Evolutionary conservation across 2,329 filamentous ascomycete species (phyloP), one percentile per base, ranked within the genome.

Genomic region (Sporothrix humicola): DNA sequence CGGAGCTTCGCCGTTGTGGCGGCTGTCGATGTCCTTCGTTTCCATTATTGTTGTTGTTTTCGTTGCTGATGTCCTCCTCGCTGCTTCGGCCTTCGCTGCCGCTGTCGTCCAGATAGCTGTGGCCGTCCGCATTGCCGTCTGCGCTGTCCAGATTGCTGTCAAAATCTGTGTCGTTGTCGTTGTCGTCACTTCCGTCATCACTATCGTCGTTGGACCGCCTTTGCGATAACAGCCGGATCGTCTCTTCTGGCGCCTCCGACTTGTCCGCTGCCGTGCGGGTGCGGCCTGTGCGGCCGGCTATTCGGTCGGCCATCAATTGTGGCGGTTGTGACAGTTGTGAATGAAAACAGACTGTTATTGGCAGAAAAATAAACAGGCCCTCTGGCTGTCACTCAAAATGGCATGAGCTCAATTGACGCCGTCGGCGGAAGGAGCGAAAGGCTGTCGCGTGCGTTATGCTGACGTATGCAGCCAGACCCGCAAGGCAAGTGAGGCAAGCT

Each of bases 81-180:
- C 46, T 26, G 46, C 23, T 31, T 46, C 20, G 9, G 42, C 20
- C 20, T 15, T 37, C 65, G 13, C 26, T 26, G 23, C 65, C 65
- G 26, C 44, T 50, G 46, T 68, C 65, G 13, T 68, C 48, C 13
- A 68, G 65, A 17, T 68, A 50, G 26, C 44, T 52, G 46, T 68
- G 46, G 4, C 48, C 65, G 46, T 50, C 65, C 13, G 63, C 44
- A 26, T 66, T 17, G 6, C 44, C 63, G 63, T 48, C 42, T n/a
- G n/a, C 59, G 44, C 63, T 68, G 63, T 68, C 46, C 20, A 68
- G 5, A 12, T 68, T n/a, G 46, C 13, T 50, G 63, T 68, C 63
- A n/a, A 31, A n/a, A 15, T 68, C 63, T 44, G 23, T n/a, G 17
- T n/a, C 37, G 7, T 65, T 42, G 23, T 68, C 63, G 63, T 48